phyloP scores from a whole-genome alignment of 306 rosid species.

The Rubus parviflorus region DNA sequence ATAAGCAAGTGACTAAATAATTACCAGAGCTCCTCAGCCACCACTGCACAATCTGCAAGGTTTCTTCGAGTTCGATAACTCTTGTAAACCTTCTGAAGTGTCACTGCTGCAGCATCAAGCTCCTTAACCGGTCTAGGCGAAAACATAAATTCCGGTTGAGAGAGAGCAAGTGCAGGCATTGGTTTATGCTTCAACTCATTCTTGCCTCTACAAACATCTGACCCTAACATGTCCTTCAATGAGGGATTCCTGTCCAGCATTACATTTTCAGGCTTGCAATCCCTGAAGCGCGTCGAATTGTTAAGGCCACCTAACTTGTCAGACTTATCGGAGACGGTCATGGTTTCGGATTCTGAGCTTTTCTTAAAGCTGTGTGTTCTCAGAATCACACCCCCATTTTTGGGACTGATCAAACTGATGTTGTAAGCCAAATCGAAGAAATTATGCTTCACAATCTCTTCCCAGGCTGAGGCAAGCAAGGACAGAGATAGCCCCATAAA shows the following conservation, averaged over 20 bases:
- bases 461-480: slow-evolving; percentile 50
- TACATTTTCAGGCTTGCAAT: slow-evolving; percentile 52
- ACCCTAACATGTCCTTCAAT: slow-evolving; percentile 28
- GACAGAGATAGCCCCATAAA: slow-evolving; percentile 73
- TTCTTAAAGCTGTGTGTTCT: slow-evolving; percentile 61
- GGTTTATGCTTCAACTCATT: slow-evolving; percentile 38
- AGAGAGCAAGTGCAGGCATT: slow-evolving; percentile 55
- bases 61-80: slow-evolving; percentile 87
- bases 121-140: slow-evolving; percentile 63
- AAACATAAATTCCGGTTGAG: slow-evolving; percentile 45
- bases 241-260: slow-evolving; percentile 48
- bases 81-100: slow-evolving; percentile 78
- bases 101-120: slow-evolving; percentile 85
- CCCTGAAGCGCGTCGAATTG: slow-evolving; percentile 40
- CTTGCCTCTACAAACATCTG: slow-evolving; percentile 20
- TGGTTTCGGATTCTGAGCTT: slow-evolving; percentile 44
- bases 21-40: slow-evolving; percentile 85
- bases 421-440: slow-evolving; percentile 32
- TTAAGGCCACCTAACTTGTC: neutral
- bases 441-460: slow-evolving; percentile 43
- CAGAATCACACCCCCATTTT: slow-evolving; percentile 37
- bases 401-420: slow-evolving; percentile 36
- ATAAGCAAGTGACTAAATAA: slow-evolving; percentile 20
- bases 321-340: slow-evolving; percentile 33
- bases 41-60: slow-evolving; percentile 94